Evolutionary conservation across 495 filamentous ascomycete species (phyloP).

Genomic region (Hypoxylon fuscum): DNA sequence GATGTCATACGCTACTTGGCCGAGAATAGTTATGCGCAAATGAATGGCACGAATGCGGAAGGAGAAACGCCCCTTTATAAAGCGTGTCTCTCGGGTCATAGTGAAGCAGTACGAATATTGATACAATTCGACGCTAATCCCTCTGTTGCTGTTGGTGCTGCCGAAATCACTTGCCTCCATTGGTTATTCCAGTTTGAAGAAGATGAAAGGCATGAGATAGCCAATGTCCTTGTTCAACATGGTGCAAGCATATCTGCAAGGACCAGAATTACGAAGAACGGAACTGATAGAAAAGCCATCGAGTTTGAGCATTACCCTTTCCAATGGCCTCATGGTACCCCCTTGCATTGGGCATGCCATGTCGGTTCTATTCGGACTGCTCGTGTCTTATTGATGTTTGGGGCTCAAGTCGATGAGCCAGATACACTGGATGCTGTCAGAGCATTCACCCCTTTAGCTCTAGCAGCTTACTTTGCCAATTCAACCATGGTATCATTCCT

Average conservation of each 20-base stretch:
- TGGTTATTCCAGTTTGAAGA: neutral
- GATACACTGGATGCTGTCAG: neutral
- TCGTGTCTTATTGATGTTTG: neutral
- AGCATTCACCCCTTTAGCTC: neutral
- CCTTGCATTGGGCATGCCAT: neutral
- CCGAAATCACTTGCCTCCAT: neutral
- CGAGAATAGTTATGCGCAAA: neutral
- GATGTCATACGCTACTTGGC: neutral
- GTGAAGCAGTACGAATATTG: neutral
- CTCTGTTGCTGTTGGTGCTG: neutral
- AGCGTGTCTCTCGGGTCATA: neutral
- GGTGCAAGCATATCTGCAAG: neutral
- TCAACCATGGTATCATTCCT: neutral
- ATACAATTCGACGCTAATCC: neutral
- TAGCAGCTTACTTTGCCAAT: neutral
- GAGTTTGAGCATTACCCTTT: neutral
- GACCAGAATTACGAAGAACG: neutral
- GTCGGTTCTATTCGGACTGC: neutral
- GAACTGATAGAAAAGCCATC: neutral
- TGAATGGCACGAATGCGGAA: neutral
- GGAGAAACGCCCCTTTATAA: neutral
- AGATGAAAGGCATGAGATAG: neutral
- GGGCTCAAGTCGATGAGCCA: neutral
- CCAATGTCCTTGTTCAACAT: neutral
- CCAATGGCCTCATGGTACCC: neutral